Percentiles rank a stretch among this genome's conserved stretches.
Conservation (phyloP, 768 basidiomycete genomes). For the Auricularia heimuer region DNA sequence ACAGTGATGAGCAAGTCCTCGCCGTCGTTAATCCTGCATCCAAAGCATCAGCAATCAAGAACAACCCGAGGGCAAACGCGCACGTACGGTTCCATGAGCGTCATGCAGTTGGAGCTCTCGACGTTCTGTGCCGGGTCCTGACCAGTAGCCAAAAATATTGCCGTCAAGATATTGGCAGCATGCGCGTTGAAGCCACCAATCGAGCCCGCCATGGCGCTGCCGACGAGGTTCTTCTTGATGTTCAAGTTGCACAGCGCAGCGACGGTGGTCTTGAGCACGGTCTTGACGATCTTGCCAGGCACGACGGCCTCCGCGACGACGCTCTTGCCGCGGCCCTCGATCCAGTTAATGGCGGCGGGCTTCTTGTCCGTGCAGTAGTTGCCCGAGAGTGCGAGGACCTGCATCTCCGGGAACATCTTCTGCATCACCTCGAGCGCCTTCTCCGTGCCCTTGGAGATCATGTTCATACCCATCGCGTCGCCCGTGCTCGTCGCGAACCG, state of each 20-base stretch:
- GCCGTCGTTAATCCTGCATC: conserved; percentile 69
- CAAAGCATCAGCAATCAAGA: conserved; percentile 2
- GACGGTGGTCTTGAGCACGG: conserved; percentile 92
- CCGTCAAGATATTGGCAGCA: conserved; percentile 94
- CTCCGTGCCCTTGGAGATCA: conserved; percentile 98
- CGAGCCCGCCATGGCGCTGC: conserved; percentile 97
- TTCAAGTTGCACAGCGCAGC: conserved; percentile 83
- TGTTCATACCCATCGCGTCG: conserved; percentile 99
- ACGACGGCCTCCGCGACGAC: conserved; percentile 94
- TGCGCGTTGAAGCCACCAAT: conserved; percentile 98
- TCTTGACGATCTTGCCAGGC: conserved; percentile 79
- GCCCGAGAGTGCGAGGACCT: conserved; percentile 81
- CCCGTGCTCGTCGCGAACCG: conserved; percentile 92
- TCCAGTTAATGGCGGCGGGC: conserved; percentile 99
- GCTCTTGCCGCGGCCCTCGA: conserved; percentile 96
- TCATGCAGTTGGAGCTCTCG: conserved; percentile 97
- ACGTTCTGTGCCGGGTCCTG: conserved; percentile 99
- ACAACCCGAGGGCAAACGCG: conserved; percentile 1
- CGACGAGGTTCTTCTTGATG: conserved; percentile 93
- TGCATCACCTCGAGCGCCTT: conserved; percentile 78
- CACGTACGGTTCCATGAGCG: conserved; percentile 95
- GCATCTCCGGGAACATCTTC: conserved; percentile 81
- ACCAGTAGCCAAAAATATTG: conserved; percentile 90
- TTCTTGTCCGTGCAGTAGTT: conserved; percentile 99
- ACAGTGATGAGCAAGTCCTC: conserved; percentile 87